Conservation (phyloP, 352 stramenopile genomes). For the Phytophthora pinifolia region DNA sequence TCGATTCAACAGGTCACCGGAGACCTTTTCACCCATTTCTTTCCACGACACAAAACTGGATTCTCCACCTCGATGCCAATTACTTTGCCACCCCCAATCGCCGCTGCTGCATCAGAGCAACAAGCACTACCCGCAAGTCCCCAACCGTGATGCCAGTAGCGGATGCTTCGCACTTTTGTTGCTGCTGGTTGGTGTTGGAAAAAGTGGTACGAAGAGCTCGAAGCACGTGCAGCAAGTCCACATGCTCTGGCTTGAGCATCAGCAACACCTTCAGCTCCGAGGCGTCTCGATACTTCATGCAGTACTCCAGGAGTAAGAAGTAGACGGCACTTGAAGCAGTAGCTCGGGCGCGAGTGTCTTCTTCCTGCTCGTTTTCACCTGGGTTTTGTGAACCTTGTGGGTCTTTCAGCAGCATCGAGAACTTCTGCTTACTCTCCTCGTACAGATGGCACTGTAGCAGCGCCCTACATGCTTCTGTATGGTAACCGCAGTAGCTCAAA, state of each 20-base stretch:
- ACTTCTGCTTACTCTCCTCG: conserved; percentile 51
- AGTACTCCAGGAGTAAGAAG: conserved; percentile 70
- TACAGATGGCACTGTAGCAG: conserved; percentile 66
- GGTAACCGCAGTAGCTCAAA: conserved; percentile 49
- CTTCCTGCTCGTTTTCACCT: conserved; percentile 20
- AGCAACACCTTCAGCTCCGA: conserved; percentile 52
- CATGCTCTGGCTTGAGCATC: conserved; percentile 48
- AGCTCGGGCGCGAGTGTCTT: conserved; percentile 7
- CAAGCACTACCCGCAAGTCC: conserved; percentile 44
- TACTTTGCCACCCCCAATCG: conserved; percentile 23
- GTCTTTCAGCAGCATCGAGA: conserved; percentile 30
- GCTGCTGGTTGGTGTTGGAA: conserved; percentile 9
- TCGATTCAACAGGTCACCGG: too few species aligned
- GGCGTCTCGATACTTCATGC: conserved; percentile 46
- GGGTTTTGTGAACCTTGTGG: conserved; percentile 19
- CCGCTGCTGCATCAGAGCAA: conserved; percentile 42
- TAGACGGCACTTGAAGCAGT: conserved; percentile 44
- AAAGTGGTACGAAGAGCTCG: conserved; percentile 40
- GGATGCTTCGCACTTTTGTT: conserved; percentile 10
- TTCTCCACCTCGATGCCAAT: conserved; percentile 1
- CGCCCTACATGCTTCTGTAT: conserved; percentile 56
- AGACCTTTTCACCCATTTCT: too few species aligned
- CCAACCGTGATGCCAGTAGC: conserved; percentile 42
- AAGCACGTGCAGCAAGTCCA: conserved; percentile 62
- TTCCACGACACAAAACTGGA: neutral